Conservation (phyloP, 352 stramenopile genomes). For the Globisporangium cederbergense region DNA sequence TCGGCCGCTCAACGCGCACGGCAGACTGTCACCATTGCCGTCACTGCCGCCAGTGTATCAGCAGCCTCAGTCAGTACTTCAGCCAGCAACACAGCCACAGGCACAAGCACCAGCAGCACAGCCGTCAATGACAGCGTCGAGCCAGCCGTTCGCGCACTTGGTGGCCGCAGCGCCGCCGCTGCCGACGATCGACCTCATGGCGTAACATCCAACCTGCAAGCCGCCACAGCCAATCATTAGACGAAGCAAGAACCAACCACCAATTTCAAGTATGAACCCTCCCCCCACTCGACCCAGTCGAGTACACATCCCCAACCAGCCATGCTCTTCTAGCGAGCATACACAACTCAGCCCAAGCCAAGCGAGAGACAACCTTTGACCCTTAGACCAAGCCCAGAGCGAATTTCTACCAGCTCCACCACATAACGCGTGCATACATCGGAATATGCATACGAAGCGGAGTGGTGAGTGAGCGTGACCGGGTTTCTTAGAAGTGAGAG, state of each 20-base stretch:
- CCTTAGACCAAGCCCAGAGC: neutral
- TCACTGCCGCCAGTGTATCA: neutral
- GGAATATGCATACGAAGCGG: constrained; percentile 7
- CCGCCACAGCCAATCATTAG: neutral
- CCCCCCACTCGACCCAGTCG: neutral
- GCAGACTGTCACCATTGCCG: neutral
- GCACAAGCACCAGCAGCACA: neutral
- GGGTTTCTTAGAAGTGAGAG: too few species aligned
- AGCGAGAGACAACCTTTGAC: neutral
- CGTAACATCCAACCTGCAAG: constrained; percentile 2
- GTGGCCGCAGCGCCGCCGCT: neutral
- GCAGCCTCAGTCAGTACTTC: neutral
- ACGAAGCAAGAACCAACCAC: neutral
- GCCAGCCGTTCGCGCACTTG: constrained; percentile 15
- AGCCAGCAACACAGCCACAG: neutral
- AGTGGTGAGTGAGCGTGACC: neutral
- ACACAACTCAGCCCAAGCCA: neutral
- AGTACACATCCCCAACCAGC: neutral
- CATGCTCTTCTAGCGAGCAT: neutral
- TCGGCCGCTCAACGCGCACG: constrained; percentile 4
- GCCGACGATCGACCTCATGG: constrained; percentile 17
- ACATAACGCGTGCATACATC: constrained; percentile 4
- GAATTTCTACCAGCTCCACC: neutral
- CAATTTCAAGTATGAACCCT: neutral
- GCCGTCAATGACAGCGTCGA: neutral